Conservation (phyloP, 2,329 filamentous ascomycete genomes). For the Aspergillus sclerotialis region DNA sequence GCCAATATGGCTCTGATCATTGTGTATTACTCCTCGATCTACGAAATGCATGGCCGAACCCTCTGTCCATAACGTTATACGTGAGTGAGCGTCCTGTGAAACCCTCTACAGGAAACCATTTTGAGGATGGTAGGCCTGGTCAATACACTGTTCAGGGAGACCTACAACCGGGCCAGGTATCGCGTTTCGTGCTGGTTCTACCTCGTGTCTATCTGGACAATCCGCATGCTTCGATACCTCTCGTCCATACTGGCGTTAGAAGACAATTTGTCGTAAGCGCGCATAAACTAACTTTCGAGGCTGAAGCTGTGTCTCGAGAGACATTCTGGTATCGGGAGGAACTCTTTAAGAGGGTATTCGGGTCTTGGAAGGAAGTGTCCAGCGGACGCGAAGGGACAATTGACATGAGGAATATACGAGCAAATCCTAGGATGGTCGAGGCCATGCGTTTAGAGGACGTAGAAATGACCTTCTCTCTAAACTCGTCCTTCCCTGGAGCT, state of each 20-base stretch:
- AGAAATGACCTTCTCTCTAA: slow-evolving; percentile 49
- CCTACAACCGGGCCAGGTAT: slow-evolving; percentile 56
- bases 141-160: slow-evolving; percentile 35
- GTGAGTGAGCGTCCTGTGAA: slow-evolving; percentile 27
- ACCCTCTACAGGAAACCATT: slow-evolving; percentile 3
- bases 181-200: slow-evolving; percentile 68
- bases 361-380: slow-evolving; percentile 62
- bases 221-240: slow-evolving; percentile 69
- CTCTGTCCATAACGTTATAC: slow-evolving; percentile 60
- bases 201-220: slow-evolving; percentile 70
- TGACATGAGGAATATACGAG: slow-evolving; percentile 67
- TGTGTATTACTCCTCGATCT: slow-evolving; percentile 78
- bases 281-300: slow-evolving; percentile 69
- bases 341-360: slow-evolving; percentile 64
- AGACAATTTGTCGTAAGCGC: slow-evolving; percentile 89
- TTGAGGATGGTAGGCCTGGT: slow-evolving; percentile 15
- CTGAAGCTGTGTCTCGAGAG: slow-evolving; percentile 70
- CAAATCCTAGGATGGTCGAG: slow-evolving; percentile 74
- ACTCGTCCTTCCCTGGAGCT: slow-evolving; percentile 20
- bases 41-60: slow-evolving; percentile 82
- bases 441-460: slow-evolving; percentile 75
- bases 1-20: slow-evolving; percentile 51
- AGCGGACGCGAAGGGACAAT: slow-evolving; percentile 58
- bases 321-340: slow-evolving; percentile 88
- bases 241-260: slow-evolving; percentile 71